Percentiles rank a stretch among this genome's conserved stretches.
Evolutionary conservation across 257 asterid genomes (phyloP).

Genomic region (Nicotiana tomentosiformis): DNA sequence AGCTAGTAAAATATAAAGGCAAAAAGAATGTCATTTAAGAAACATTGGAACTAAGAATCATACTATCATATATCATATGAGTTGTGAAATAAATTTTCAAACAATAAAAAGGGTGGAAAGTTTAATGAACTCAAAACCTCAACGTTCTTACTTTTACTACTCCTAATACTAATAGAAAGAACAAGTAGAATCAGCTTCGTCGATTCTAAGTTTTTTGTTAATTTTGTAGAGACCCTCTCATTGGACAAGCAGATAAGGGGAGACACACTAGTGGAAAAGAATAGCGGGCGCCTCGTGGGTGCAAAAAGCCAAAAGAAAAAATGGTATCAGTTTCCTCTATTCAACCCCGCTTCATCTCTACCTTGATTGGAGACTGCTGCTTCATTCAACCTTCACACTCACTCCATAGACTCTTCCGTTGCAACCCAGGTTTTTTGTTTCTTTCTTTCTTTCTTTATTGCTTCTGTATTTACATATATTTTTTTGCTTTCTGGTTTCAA

Average conservation of each 20-base stretch:
- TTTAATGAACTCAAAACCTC: too few species aligned
- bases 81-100: too few species aligned
- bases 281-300: neutral
- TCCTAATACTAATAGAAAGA: too few species aligned
- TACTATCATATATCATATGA: too few species aligned
- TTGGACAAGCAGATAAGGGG: constrained; percentile 23
- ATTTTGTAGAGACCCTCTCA: neutral
- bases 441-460: neutral
- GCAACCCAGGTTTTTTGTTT: constrained; percentile 37
- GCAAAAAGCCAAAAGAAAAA: constrained; percentile 2
- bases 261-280: neutral
- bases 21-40: too few species aligned
- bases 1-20: too few species aligned
- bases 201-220: too few species aligned
- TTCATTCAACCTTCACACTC: constrained; percentile 35
- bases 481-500: neutral
- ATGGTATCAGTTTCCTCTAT: constrained; percentile 35
- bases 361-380: constrained; percentile 58
- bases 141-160: too few species aligned
- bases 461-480: too few species aligned
- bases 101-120: too few species aligned
- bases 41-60: too few species aligned
- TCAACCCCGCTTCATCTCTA: constrained; percentile 64
- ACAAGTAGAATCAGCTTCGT: too few species aligned
- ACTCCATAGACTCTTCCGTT: constrained; percentile 44